A percentile compares a stretch with the other conserved stretches of the same genome.
These are phyloP conservation scores for Pichia sp. DNA, from an alignment of 1,139 yeast genomes.

Conservation along the genomic window DNA sequence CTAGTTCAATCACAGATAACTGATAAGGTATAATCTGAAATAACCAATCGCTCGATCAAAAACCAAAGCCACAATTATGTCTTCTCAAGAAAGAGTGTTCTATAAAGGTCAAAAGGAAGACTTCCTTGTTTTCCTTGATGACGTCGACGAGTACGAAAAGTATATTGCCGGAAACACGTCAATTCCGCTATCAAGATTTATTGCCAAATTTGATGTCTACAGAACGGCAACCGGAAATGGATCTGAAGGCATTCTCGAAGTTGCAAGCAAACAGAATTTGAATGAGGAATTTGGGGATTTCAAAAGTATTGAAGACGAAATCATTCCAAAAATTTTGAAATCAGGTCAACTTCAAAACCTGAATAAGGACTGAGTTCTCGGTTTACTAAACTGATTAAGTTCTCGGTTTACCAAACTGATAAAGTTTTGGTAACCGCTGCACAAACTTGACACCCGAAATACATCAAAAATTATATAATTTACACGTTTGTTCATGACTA, in stretches of 20 bases:
- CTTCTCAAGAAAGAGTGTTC: conserved; percentile 42
- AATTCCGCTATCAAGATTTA: conserved; percentile 60
- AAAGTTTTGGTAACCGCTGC: too few relatives aligned
- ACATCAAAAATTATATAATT: too few relatives aligned
- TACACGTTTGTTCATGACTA: too few relatives aligned
- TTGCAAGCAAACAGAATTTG: conserved; percentile 65
- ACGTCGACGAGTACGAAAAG: conserved; percentile 44
- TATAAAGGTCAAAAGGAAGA: conserved; percentile 60
- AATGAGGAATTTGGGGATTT: conserved; percentile 61
- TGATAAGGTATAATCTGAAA: too few relatives aligned
- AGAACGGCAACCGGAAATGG: conserved; percentile 59
- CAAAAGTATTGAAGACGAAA: conserved; percentile 34
- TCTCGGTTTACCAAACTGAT: too few relatives aligned
- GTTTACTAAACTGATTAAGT: too few relatives aligned
- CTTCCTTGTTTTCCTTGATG: conserved; percentile 62
- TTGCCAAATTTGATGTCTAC: conserved; percentile 62
- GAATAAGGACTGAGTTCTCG: neutral
- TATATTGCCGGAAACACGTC: conserved; percentile 42
- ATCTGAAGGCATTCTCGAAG: conserved; percentile 64
- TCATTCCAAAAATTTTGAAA: conserved; percentile 50
- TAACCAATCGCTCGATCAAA: too few relatives aligned
- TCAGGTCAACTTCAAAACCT: conserved; percentile 44
- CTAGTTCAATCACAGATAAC: neutral
- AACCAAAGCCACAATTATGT: too few relatives aligned
- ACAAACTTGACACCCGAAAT: too few relatives aligned